Percentiles rank a stretch among this genome's conserved stretches.
Evolutionary conservation across 768 basidiomycete species (phyloP).

Genomic region (Leccinum olivaceopallidum): DNA sequence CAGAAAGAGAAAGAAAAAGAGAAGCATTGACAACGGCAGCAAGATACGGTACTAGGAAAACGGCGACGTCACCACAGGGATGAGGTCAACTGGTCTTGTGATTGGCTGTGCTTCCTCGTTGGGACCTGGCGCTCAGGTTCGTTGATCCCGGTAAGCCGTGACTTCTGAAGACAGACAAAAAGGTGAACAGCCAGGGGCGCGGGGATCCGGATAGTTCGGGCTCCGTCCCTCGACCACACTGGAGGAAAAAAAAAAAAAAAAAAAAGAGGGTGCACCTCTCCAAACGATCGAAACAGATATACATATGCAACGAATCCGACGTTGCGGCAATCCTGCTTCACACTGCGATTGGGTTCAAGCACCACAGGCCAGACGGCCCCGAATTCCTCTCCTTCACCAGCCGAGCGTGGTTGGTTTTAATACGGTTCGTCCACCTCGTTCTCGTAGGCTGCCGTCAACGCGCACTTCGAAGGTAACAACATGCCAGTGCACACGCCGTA

Average conservation of each 20-base stretch:
- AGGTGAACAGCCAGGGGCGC: not conserved
- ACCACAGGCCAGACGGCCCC: not conserved
- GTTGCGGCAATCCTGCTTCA: not conserved
- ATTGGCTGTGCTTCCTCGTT: not conserved
- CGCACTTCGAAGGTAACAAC: not conserved
- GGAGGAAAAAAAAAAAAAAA: not conserved
- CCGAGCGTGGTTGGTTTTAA: not conserved
- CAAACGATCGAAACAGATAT: not conserved
- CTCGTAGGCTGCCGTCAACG: not conserved
- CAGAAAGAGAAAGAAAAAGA: not conserved
- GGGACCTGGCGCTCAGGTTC: not conserved
- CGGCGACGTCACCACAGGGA: not conserved
- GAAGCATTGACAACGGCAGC: not conserved
- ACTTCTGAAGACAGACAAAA: not conserved
- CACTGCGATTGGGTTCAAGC: not conserved
- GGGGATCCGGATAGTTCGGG: not conserved
- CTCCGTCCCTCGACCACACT: not conserved
- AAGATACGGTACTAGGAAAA: not conserved
- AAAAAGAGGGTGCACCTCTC: not conserved
- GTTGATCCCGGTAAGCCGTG: not conserved
- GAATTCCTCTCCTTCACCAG: not conserved
- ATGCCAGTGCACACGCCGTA: not conserved
- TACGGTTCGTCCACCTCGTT: not conserved
- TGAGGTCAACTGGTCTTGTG: not conserved
- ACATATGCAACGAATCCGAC: not conserved